Evolutionary conservation across 108 stramenopile species (phyloP), one percentile per base, ranked within the genome.

Genomic region (Nitzschia palea): DNA sequence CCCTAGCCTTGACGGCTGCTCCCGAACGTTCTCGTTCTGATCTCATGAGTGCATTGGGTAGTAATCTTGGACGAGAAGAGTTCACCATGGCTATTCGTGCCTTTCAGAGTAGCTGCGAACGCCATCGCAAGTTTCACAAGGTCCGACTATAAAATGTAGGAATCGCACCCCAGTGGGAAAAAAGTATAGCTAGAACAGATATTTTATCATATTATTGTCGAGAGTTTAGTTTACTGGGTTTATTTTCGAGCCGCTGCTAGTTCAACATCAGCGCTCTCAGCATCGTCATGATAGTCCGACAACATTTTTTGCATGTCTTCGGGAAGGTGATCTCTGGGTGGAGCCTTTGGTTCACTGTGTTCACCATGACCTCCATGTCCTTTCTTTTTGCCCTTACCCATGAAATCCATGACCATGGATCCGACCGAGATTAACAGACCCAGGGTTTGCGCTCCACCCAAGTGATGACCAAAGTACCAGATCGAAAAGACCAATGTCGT

Each of bases 401-500:
- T 80, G 70, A 98, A 98, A 71, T 97, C 96, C 66, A 90, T 74
- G 2, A 97, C 84, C 98, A 98, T 98, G 25, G 98, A 86, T 9
- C 81, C 80, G 12, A 98, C 78, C 52, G 83, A 71, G 55, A 98
- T 57, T 29, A 80, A 60, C 17, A 98, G 82, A 44, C 96, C 98
- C 8, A 75, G 62, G 1, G 66, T 62, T 82, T 98, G 98, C 1
- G 84, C 54, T 35, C 74, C 82, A 80, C 94, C 96, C 20, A 96
- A 55, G 44, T 74, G 35, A 62, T 97, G 97, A 6, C 94, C 93
- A 79, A 96, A 99, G 76, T 97, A 93, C 70, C 94, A 87, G 45
- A 99, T 96, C 40, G 90, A 92, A 40, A 94, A 91, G 34, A 97
- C 83, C 54, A 99, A 76, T 6, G 97, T 97, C 2, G 96, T 85